Base-by-base conservation (phyloP, 148 eudicot species). In the Heliamphora exappendiculata region DNA sequence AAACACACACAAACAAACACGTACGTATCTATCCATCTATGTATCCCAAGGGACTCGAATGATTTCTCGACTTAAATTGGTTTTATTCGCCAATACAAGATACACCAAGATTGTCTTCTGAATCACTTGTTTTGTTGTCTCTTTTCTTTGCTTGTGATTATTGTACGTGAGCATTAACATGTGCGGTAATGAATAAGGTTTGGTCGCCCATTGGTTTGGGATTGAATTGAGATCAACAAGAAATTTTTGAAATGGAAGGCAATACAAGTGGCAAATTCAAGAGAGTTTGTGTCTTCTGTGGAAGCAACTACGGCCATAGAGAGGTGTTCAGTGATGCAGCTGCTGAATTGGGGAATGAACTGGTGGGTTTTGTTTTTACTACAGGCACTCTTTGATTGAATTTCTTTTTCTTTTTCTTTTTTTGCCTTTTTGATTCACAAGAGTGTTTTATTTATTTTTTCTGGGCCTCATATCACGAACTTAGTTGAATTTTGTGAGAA, bases 221-320 rank as follows among this genome's bases (percentile, higher is more conserved):
- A 55, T 73, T 65, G 60, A 44, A 47, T 41, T 42, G 67, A 57
- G 68, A 77, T 31, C 20, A 19, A 1, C 39, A 4, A 44, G 1
- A 78, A 29, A 16, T 24, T 51, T 44, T 14, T 50, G 17, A 55
- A 82, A 87, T 84, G 87, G 89, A 84, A 62, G 84, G 49, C 45
- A 84, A 79, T 67, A 77, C 76, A 42, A 84, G 79, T 33, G 75
- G 79, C 73, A 84, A 76, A 69, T 94, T 94, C 90, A 90, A 87
- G 77, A 92, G 75, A 81, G 86, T 94, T 16, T 94, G 98, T 86
- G 98, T 94, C 7, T 94, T 91, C 81, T 94, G 98, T 78, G 98
- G 98, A 58, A 94, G 98, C 76, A 82, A 89, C 70, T 86, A 91
- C 78, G 98, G 98, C 49, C 80, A 85, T 66, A 84, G 93, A 82